phyloP scores from a whole-genome alignment of 768 basidiomycete species.

The Trametes maxima region DNA sequence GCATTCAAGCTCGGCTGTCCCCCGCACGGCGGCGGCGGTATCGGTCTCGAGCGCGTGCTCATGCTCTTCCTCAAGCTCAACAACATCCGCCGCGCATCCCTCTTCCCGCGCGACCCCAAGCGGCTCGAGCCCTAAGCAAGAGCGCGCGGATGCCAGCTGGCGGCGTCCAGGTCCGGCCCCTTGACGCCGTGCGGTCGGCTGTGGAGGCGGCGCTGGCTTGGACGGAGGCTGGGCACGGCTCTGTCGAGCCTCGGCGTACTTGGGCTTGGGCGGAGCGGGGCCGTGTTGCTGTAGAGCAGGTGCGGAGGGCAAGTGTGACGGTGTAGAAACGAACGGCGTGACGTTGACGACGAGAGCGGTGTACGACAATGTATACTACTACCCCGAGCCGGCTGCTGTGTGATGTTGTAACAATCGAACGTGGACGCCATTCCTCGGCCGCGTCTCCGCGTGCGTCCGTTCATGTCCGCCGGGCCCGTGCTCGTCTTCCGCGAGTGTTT shows the following conservation, averaged over 20 bases:
- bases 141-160: background rate
- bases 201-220: no score
- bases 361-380: constrained; percentile 8
- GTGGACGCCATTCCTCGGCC: constrained; percentile 8
- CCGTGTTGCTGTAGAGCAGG: constrained; percentile 6
- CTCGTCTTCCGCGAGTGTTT: background rate
- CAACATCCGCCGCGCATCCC: constrained; percentile 89
- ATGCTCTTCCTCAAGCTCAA: constrained; percentile 98
- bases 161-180: background rate
- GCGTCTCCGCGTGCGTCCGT: background rate
- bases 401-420: constrained; percentile 6
- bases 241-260: background rate
- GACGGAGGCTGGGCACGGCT: background rate
- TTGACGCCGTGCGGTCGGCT: no score
- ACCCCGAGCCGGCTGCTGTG: no score
- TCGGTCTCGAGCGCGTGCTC: constrained; percentile 91
- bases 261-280: background rate
- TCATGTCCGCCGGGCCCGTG: background rate
- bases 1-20: constrained; percentile 94
- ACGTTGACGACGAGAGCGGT: constrained; percentile 7
- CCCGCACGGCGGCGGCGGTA: constrained; percentile 96
- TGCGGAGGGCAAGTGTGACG: constrained; percentile 6
- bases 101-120: constrained; percentile 98
- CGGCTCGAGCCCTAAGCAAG: constrained; percentile 75
- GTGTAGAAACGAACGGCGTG: background rate